These are phyloP conservation scores for Dendrobium huoshanense DNA, from an alignment of 106 monocot species.

Conservation along the genomic window DNA sequence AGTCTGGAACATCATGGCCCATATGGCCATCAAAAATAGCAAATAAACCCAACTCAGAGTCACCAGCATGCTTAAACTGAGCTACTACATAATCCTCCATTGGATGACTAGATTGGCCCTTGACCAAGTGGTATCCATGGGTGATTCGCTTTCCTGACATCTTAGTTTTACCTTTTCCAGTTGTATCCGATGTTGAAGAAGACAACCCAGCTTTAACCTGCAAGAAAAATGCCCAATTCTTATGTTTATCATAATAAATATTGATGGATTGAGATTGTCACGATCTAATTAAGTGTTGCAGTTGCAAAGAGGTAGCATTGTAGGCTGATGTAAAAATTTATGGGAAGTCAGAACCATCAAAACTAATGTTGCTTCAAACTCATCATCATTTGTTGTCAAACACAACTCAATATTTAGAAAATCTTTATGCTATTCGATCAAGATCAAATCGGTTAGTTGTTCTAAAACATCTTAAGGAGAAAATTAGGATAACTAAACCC, in stretches of 20 bases:
- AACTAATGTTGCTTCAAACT: not conserved
- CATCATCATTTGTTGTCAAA: not conserved
- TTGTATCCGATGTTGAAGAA: slow-evolving; percentile 60
- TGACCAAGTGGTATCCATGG: slow-evolving; percentile 92
- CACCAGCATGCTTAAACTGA: slow-evolving; percentile 53
- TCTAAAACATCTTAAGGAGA: not conserved
- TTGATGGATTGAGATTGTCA: no score
- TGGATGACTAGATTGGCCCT: slow-evolving; percentile 81
- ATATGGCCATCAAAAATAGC: slow-evolving; percentile 98
- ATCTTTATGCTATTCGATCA: not conserved
- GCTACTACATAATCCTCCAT: slow-evolving; percentile 98
- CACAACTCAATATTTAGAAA: not conserved
- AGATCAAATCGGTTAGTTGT: not conserved
- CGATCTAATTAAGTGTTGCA: no score
- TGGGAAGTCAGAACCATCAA: not conserved
- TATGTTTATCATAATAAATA: not conserved
- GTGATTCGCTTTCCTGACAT: slow-evolving; percentile 53
- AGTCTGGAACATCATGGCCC: slow-evolving; percentile 82
- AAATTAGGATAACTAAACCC: not conserved
- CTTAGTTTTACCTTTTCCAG: slow-evolving; percentile 94
- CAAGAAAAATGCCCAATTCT: not conserved
- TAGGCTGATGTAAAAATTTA: not conserved
- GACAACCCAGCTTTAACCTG: slow-evolving; percentile 83
- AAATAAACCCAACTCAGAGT: slow-evolving; percentile 78
- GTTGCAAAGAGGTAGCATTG: no score